A percentile compares a stretch with the other conserved stretches of the same genome.
These are phyloP conservation scores for Fistulina hepatica DNA, from an alignment of 1,284 basidiomycete species.

Conservation along the genomic window DNA sequence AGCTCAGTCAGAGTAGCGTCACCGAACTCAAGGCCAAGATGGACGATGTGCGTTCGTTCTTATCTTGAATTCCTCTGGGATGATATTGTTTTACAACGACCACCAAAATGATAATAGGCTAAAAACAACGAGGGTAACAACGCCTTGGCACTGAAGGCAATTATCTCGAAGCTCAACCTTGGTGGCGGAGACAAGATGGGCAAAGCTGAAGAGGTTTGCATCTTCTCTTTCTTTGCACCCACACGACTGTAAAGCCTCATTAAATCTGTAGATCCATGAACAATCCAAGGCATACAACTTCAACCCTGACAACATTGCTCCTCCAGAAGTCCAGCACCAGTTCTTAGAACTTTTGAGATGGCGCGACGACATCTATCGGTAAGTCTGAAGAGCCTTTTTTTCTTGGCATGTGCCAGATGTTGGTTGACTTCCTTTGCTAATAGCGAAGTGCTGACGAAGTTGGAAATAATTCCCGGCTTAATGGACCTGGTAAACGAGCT, in stretches of 20 bases:
- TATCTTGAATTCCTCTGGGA: no score
- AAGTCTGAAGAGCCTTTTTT: no score
- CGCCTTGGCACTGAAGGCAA: slow-evolving; percentile 31
- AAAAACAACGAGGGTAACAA: slow-evolving; percentile 27
- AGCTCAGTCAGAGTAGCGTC: slow-evolving; percentile 65
- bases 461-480: slow-evolving; percentile 61
- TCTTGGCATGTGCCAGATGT: no score
- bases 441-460: slow-evolving; percentile 37
- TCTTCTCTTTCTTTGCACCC: no score
- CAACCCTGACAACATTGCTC: slow-evolving; percentile 47
- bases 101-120: no score
- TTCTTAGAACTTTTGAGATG: slow-evolving; percentile 64
- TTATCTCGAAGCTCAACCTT: slow-evolving; percentile 43
- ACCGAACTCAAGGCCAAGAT: slow-evolving; percentile 70
- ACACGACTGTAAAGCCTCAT: no score
- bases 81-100: no score
- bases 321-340: slow-evolving; percentile 60
- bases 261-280: slow-evolving; percentile 38
- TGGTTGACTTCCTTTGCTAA: no score
- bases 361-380: slow-evolving; percentile 53
- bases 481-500: slow-evolving; percentile 60
- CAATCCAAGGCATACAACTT: slow-evolving; percentile 45
- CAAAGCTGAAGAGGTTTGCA: slow-evolving; percentile 41
- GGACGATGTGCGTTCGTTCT: slow-evolving; percentile 38
- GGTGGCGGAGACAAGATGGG: slow-evolving; percentile 42